Conservation (phyloP, 441 rosid genomes). For the Hura crepitans region DNA sequence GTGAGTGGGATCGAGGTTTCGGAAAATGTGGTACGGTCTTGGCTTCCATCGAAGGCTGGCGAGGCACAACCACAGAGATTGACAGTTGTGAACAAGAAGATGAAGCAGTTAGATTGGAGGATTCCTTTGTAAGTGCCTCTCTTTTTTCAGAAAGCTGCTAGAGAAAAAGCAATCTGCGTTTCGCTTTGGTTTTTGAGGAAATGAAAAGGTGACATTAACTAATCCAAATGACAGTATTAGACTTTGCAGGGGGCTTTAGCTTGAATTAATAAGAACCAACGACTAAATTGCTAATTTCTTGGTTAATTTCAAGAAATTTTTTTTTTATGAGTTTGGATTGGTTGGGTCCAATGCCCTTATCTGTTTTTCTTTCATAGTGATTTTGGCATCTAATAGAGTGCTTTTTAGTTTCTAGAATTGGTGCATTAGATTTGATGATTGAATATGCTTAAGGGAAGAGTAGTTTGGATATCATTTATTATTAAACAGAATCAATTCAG, state of each 20-base stretch:
- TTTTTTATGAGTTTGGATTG: not conserved
- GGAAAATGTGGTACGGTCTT: conserved; percentile 43
- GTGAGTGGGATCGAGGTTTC: conserved; percentile 37
- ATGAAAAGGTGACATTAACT: not conserved
- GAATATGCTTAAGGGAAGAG: conserved; percentile 5
- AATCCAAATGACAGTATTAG: not conserved
- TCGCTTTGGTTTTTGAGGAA: not conserved
- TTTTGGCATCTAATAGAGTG: not conserved
- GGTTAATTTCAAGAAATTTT: not conserved
- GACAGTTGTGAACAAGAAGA: conserved; percentile 52
- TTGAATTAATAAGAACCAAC: not conserved
- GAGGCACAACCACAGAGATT: conserved; percentile 49
- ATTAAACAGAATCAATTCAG: not conserved
- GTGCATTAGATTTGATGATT: not conserved
- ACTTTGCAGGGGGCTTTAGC: not conserved
- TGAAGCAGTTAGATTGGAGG: conserved; percentile 56
- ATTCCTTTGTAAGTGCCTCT: conserved; percentile 54
- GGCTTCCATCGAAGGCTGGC: conserved; percentile 55
- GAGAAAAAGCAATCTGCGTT: not conserved
- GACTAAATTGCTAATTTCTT: not conserved
- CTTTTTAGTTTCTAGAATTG: not conserved
- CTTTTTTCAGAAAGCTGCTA: not conserved
- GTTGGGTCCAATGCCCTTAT: not conserved
- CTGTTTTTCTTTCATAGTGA: not conserved
- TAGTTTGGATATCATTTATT: not conserved